Base-by-base conservation (phyloP, 768 basidiomycete genomes). In the Auricularia heimuer region DNA sequence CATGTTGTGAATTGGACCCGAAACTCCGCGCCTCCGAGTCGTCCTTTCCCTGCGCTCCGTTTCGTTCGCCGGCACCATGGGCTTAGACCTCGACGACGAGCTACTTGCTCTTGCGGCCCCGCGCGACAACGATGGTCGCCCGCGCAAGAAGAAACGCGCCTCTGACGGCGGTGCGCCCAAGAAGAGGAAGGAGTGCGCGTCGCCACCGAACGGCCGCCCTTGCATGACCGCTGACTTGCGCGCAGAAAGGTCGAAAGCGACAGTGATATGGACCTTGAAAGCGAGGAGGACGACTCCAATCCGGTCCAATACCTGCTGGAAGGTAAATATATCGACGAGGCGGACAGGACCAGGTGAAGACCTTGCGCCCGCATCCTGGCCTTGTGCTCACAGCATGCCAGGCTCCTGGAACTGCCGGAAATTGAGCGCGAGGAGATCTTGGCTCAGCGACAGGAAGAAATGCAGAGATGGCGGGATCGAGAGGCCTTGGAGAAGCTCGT, bases 391-490 rank as follows among this genome's bases (percentile, higher is more conserved):
- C 16, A 29, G 45, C 56, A 45, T 33, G 67, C 66, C 72, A 98
- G 95, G 63, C 79, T 98, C 37, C 77, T 92, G 71, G 74, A 79
- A 29, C 80, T 96, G 83, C 82, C 88, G 45, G 96, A 98, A 75
- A 82, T 97, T 70, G 89, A 94, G 66, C 86, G 96, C 64, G 96
- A 98, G 75, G 85, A 84, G 39, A 89, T 93, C 62, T 80, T 98
- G 24, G 89, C 90, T 0, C 79, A 84, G 66, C 87, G 96, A 7
- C 77, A 83, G 39, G 94, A 94, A 66, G 86, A 93, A 75, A 84
- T 88, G 77, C 89, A 92, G 74, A 82, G 85, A 67, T 79, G 85
- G 61, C 81, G 84, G 66, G 89, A 92, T 76, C 83, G 85, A 68
- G 80, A 83, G 61, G 82, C 87, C 69, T 76, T 97, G 8, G 85